Percentiles rank a stretch among this genome's conserved stretches.
Conservation (phyloP, 805 yeast species). For the Monosporozyma siamensis region DNA sequence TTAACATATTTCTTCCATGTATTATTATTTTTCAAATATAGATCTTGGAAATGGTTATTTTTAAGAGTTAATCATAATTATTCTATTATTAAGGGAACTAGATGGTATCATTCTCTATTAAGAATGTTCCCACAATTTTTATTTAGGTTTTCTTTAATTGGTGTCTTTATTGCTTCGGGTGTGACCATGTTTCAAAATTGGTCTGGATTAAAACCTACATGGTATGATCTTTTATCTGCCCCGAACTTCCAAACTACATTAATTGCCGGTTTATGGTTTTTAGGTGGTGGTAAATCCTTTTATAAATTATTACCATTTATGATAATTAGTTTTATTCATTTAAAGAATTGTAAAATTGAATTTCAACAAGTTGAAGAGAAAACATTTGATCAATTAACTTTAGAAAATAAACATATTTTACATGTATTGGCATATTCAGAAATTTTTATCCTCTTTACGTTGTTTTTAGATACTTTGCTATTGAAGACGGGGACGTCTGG, state of each 20-base stretch:
- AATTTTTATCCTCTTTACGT: conserved; percentile 41
- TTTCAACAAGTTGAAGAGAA: conserved; percentile 9
- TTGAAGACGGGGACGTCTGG: conserved; percentile 60
- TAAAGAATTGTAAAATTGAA: conserved; percentile 29
- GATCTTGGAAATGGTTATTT: conserved; percentile 29
- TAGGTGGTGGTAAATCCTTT: conserved; percentile 55
- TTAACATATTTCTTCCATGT: conserved; percentile 21
- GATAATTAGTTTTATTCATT: conserved; percentile 49
- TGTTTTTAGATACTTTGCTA: conserved; percentile 49
- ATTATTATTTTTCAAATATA: conserved; percentile 22
- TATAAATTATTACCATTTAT: conserved; percentile 57
- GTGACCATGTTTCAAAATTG: conserved; percentile 51
- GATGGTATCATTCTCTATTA: conserved; percentile 18
- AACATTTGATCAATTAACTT: conserved; percentile 6
- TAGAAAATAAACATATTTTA: conserved; percentile 15
- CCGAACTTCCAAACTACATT: conserved; percentile 65
- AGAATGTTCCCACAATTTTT: conserved; percentile 38
- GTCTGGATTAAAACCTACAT: conserved; percentile 51
- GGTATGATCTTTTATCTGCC: conserved; percentile 55
- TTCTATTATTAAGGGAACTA: conserved; percentile 11
- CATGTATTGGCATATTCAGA: conserved; percentile 51
- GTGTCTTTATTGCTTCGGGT: conserved; percentile 43
- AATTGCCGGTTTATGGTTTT: conserved; percentile 49
- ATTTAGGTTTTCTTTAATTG: conserved; percentile 49
- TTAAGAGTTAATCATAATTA: conserved; percentile 19